Evolutionary conservation across 768 basidiomycete genomes (phyloP), one percentile per base, ranked within the genome.

Genomic region (Suillus cothurnatus): DNA sequence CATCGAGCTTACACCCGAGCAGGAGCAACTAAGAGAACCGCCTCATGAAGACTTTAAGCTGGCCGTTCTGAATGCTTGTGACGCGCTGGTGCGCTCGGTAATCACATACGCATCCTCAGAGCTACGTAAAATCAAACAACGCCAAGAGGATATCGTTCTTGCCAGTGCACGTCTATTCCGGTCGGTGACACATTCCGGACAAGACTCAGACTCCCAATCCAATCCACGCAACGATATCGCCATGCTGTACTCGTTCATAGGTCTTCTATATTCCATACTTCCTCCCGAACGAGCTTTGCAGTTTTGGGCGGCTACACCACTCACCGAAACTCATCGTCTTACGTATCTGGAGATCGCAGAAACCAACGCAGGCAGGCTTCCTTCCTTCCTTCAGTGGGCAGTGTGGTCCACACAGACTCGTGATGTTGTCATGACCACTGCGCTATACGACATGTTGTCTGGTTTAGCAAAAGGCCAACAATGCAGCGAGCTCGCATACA

Each of bases 381-480:
- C 88, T 1, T 83, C 88, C 2, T 96, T 97, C 74, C 78, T 97
- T 57, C 92, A 94, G 64, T 97, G 94, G 95, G 93, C 93, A 0
- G 87, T 93, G 11, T 92, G 91, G 91, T 91, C 91, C 1, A 92
- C 92, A 1, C 88, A 93, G 63, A 81, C 85, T 6, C 85, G 89
- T 65, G 92, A 94, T 66, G 72, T 85, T 7, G 85, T 85, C 1
- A 89, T 94, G 86, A 82, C 89, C 47, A 88, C 88, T 69, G 92
- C 93, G 0, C 76, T 95, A 61, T 95, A 94, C 73, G 92, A 96
- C 70, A 96, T 96, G 95, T 79, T 97, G 36, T 82, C 86, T 9
- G 93, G 95, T 26, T 81, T 96, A 32, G 85, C 93, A 3, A 90
- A 91, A 61, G 95, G 95, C 0, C 89, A 90, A 64, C 89, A 90